These are phyloP conservation scores for Chlamydomonas eustigma DNA, from an alignment of 139 green algal species.

Conservation along the genomic window DNA sequence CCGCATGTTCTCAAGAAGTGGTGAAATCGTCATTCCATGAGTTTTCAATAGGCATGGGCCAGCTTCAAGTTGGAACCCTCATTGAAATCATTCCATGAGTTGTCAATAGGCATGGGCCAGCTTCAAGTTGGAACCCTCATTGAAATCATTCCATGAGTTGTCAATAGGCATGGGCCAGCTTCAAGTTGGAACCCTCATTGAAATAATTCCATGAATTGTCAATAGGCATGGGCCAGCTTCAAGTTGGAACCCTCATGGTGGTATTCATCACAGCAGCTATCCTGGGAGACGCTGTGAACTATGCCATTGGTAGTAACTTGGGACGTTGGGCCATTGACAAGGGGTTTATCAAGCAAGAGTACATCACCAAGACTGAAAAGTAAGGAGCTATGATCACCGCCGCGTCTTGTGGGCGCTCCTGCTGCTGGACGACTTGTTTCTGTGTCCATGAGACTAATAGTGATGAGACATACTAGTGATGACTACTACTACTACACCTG, in stretches of 20 bases:
- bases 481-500: too few species aligned
- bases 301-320: constrained; percentile 55
- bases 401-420: too few species aligned
- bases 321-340: constrained; percentile 47
- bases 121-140: too few species aligned
- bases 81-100: not conserved
- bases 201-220: not conserved
- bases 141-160: not conserved
- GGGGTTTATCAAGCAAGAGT: constrained; percentile 54
- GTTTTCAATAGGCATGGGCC: too few species aligned
- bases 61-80: too few species aligned
- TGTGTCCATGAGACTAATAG: too few species aligned
- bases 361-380: constrained; percentile 71
- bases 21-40: not conserved
- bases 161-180: constrained; percentile 67
- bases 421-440: too few species aligned
- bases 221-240: constrained; percentile 68
- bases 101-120: too few species aligned
- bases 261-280: constrained; percentile 73
- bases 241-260: constrained; percentile 44
- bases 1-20: too few species aligned
- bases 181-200: constrained; percentile 46
- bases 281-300: constrained; percentile 89
- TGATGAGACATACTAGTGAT: too few species aligned
- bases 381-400: too few species aligned